These are phyloP conservation scores for Pseudogymnoascus verrucosus DNA, from an alignment of 2,329 filamentous ascomycete species.

Conservation along the genomic window DNA sequence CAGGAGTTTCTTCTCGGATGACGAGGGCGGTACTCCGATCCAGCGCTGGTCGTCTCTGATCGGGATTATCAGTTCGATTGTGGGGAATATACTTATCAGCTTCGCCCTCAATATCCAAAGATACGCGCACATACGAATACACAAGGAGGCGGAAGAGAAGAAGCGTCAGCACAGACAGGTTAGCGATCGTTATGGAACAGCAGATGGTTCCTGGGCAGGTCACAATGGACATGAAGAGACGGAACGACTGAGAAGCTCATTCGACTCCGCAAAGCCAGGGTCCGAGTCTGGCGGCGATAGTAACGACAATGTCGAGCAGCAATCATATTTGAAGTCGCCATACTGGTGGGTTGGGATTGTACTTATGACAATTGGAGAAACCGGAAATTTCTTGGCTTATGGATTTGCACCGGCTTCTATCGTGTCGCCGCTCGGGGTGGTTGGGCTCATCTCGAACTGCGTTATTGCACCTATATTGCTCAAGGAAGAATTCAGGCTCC, in stretches of 20 bases:
- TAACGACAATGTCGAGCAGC: constrained; percentile 28
- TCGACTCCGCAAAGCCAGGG: constrained; percentile 36
- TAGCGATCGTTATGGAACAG: constrained; percentile 37
- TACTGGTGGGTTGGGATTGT: constrained; percentile 97
- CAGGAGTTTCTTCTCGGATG: background rate
- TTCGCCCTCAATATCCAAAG: constrained; percentile 93
- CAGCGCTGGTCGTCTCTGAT: constrained; percentile 87
- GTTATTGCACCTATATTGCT: constrained; percentile 92
- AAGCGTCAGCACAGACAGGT: constrained; percentile 47
- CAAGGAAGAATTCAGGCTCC: constrained; percentile 76
- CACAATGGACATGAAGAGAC: constrained; percentile 34
- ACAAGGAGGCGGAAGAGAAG: constrained; percentile 56
- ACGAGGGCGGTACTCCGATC: constrained; percentile 39
- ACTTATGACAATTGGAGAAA: constrained; percentile 86
- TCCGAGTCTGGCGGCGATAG: constrained; percentile 23
- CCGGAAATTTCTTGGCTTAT: constrained; percentile 94
- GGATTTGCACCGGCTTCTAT: constrained; percentile 97
- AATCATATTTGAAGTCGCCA: constrained; percentile 73
- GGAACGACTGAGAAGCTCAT: constrained; percentile 45
- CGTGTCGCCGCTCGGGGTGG: constrained; percentile 92
- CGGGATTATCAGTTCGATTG: constrained; percentile 86
- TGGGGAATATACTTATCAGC: constrained; percentile 88
- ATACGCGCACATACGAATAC: constrained; percentile 83
- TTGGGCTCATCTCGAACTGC: constrained; percentile 92
- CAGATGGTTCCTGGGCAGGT: constrained; percentile 20